Evolutionary conservation across 2,329 filamentous ascomycete genomes (phyloP), one percentile per base, ranked within the genome.

Genomic region (Fusarium fujikuroi): DNA sequence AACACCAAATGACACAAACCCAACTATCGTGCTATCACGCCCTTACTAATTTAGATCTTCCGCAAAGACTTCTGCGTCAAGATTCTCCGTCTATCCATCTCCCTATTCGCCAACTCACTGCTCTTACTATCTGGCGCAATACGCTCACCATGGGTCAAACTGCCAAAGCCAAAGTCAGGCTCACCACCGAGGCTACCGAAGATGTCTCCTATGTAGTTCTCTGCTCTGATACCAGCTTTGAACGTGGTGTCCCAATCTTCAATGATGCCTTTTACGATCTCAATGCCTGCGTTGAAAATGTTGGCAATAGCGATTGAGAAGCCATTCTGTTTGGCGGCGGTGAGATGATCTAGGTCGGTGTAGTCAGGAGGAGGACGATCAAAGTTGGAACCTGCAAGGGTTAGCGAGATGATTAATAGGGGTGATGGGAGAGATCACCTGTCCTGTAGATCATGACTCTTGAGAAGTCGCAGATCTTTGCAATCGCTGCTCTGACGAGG

Each of bases 171-270:
- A 79, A 92, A 93, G 77, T 92, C 89, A 0, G 91, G 91, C 44
- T 81, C 79, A 3, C 91, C 91, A 3, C 91, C 91, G 8, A 94
- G 81, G 15, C 88, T 91, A 19, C 91, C 92, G 73, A 93, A 91
- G 60, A 94, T 91, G 77, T 93, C 91, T 10, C 92, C 92, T 42
- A 93, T 82, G 75, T 94, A 94, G 76, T 93, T 93, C 4, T 78
- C 82, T 0, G 91, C 82, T 68, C 83, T 78, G 43, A 94, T 81
- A 6, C 92, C 92, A 3, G 78, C 71, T 40, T 84, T 80, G 74
- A 91, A 94, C 0, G 83, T 90, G 19, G 79, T 79, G 44, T 90
- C 82, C 92, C 92, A 94, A 8, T 83, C 85, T 2, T 79, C 65
- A 18, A 93, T 66, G 63, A 94, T 91, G 4, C 91, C 91, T 72